Percentiles rank a stretch among this genome's conserved stretches.
phyloP scores from a whole-genome alignment of 148 eudicot genomes.

The Cornus suecica region DNA sequence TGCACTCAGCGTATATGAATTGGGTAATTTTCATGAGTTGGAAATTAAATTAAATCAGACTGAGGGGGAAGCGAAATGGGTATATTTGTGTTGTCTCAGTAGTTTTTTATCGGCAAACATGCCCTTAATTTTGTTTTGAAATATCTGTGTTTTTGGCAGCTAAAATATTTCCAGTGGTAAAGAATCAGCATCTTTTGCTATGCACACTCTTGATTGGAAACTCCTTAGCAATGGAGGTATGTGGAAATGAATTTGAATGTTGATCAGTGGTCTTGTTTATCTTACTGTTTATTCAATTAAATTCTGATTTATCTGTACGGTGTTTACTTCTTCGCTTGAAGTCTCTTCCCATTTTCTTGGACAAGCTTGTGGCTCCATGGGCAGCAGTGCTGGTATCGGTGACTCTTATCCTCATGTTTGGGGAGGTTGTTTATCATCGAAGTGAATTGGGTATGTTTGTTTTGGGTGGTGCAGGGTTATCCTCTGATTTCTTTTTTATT shows the following conservation, averaged over 20 bases:
- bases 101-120: too few species aligned
- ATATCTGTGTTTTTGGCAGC: slow-evolving; percentile 47
- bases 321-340: slow-evolving; percentile 20
- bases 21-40: not conserved
- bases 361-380: slow-evolving; percentile 94
- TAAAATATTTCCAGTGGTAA: slow-evolving; percentile 91
- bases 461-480: not conserved
- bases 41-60: too few species aligned
- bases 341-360: slow-evolving; percentile 93
- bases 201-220: slow-evolving; percentile 95
- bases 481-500: slow-evolving; percentile 10
- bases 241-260: slow-evolving; percentile 16
- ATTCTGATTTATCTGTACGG: not conserved
- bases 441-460: not conserved
- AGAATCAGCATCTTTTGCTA: slow-evolving; percentile 93
- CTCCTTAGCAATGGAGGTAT: slow-evolving; percentile 96
- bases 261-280: not conserved
- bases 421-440: slow-evolving; percentile 57
- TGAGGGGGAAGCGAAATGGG: not conserved
- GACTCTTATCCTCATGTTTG: slow-evolving; percentile 96
- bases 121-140: too few species aligned
- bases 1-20: not conserved
- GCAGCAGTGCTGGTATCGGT: slow-evolving; percentile 86
- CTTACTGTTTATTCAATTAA: not conserved
- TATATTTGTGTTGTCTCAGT: not conserved